Conservation (phyloP, 768 basidiomycete genomes). For the Agrocybe chaxingu region DNA sequence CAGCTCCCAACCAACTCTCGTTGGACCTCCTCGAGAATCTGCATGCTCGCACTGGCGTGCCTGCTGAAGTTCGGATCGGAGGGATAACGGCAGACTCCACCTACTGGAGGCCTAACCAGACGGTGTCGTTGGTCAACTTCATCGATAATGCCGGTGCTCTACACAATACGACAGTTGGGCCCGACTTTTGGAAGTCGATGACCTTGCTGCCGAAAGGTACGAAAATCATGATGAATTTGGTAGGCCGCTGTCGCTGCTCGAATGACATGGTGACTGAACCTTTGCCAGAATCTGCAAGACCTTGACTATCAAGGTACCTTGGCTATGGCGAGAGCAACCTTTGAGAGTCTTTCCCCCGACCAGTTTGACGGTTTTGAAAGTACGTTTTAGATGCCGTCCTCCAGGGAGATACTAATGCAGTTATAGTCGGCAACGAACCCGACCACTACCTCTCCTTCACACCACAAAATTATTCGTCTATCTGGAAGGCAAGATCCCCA, state of each 20-base stretch:
- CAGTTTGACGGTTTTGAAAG: constrained; percentile 46
- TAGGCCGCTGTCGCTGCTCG: constrained; percentile 13
- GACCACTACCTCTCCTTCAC: constrained; percentile 46
- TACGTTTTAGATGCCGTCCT: constrained; percentile 16
- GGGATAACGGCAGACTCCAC: constrained; percentile 56
- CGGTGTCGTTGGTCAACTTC: constrained; percentile 39
- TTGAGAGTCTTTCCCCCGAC: constrained; percentile 29
- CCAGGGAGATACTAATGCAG: neutral
- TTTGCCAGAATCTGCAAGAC: constrained; percentile 39
- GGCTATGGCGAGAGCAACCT: constrained; percentile 39
- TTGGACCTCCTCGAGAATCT: constrained; percentile 43
- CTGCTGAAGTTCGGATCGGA: constrained; percentile 47
- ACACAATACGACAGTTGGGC: constrained; percentile 49
- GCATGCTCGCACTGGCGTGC: constrained; percentile 37
- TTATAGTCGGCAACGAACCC: constrained; percentile 51
- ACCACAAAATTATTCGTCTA: constrained; percentile 38
- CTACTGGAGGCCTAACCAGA: constrained; percentile 40
- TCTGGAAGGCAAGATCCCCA: constrained; percentile 39
- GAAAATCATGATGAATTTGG: constrained; percentile 44
- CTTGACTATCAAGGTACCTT: constrained; percentile 40
- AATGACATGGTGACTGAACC: neutral
- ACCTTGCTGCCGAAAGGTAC: constrained; percentile 43
- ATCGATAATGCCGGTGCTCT: constrained; percentile 40
- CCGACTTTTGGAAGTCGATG: constrained; percentile 46
- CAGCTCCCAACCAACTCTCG: constrained; percentile 40